These are phyloP conservation scores for Solanum tarapatanum DNA, from an alignment of 257 asterid species.

Conservation along the genomic window DNA sequence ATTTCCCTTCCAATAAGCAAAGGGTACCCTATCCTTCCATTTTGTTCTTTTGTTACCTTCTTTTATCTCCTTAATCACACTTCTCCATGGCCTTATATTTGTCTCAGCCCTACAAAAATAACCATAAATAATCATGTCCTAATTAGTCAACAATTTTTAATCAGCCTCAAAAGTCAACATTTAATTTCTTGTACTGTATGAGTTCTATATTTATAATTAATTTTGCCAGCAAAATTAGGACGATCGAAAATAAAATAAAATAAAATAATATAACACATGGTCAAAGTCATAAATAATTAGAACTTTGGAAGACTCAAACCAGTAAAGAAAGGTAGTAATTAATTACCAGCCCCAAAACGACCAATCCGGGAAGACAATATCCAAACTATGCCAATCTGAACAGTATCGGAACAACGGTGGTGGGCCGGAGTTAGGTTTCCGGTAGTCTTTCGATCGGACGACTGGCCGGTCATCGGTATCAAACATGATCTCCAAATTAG, in stretches of 20 bases:
- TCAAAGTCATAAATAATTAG: neutral
- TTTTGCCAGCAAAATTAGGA: neutral
- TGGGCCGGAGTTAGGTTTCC: conserved; percentile 24
- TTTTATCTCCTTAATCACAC: conserved; percentile 43
- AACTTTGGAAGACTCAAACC: neutral
- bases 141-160: neutral
- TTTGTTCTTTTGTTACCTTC: conserved; percentile 52
- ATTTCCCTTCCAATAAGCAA: conserved; percentile 92
- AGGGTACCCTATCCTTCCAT: conserved; percentile 81
- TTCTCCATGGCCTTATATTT: conserved; percentile 80
- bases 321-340: neutral
- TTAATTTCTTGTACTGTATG: neutral
- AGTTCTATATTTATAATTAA: neutral
- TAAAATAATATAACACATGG: neutral
- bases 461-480: conserved; percentile 54
- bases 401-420: conserved; percentile 75
- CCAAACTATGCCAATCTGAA: conserved; percentile 60
- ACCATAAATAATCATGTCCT: neutral
- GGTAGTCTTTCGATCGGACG: conserved; percentile 11
- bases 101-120: conserved; percentile 61
- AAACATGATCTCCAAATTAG: conserved; percentile 66
- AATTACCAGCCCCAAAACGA: conserved; percentile 95
- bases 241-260: too few relatives aligned
- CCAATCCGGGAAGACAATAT: conserved; percentile 94
- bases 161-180: neutral